Percentiles rank a stretch among this genome's conserved stretches.
Evolutionary conservation across 805 yeast genomes (phyloP).

Genomic region (Starmerella bombicola): DNA sequence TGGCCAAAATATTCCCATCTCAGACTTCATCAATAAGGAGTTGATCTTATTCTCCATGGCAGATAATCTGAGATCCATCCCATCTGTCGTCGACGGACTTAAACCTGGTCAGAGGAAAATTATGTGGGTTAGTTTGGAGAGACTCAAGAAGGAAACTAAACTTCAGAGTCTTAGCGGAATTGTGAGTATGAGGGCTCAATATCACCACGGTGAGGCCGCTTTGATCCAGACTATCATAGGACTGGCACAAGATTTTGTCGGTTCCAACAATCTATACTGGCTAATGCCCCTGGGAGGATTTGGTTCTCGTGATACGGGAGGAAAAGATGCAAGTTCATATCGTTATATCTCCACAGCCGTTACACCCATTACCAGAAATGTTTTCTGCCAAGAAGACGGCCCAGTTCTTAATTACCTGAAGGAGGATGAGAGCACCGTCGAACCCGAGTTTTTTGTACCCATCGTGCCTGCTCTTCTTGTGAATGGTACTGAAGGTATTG

Average conservation of each 20-base stretch:
- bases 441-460: slow-evolving; percentile 92
- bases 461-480: slow-evolving; percentile 90
- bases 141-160: slow-evolving; percentile 63
- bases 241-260: slow-evolving; percentile 88
- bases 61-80: slow-evolving; percentile 89
- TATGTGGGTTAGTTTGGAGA: slow-evolving; percentile 74
- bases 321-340: slow-evolving; percentile 96
- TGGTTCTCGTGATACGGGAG: slow-evolving; percentile 93
- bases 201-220: slow-evolving; percentile 91
- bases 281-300: slow-evolving; percentile 87
- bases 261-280: slow-evolving; percentile 76
- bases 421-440: slow-evolving; percentile 88
- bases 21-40: slow-evolving; percentile 90
- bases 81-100: slow-evolving; percentile 85
- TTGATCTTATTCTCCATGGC: slow-evolving; percentile 92
- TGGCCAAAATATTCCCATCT: slow-evolving; percentile 65
- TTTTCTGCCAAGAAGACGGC: slow-evolving; percentile 71
- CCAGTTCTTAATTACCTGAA: slow-evolving; percentile 66
- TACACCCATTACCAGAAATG: slow-evolving; percentile 56
- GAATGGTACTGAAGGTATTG: slow-evolving; percentile 95
- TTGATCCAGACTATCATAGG: slow-evolving; percentile 83
- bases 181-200: slow-evolving; percentile 76
- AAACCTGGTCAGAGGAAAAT: slow-evolving; percentile 97
- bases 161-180: slow-evolving; percentile 87
- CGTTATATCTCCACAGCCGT: slow-evolving; percentile 90